phyloP scores from a whole-genome alignment of 768 basidiomycete species.

The Russula sp. region DNA sequence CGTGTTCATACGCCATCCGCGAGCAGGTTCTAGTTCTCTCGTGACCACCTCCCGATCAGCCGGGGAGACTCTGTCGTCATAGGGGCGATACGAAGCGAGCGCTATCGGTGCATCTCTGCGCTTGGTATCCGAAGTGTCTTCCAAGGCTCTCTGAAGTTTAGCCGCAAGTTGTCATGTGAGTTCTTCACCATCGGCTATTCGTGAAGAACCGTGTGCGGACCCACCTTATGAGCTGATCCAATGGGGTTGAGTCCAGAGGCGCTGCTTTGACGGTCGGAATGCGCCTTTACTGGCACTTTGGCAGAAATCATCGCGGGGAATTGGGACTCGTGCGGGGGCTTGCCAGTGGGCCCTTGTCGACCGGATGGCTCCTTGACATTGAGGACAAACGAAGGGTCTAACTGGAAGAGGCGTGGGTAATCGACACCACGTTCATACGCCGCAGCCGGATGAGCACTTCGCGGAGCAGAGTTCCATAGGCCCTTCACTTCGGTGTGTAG shows the following conservation, averaged over 20 bases:
- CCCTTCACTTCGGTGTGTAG: conserved; percentile 19
- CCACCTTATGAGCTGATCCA: conserved; percentile 11
- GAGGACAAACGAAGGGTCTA: conserved; percentile 6
- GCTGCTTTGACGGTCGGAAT: conserved; percentile 7
- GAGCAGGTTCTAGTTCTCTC: conserved; percentile 3
- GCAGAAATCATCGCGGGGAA: neutral
- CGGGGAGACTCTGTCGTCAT: conserved; percentile 10
- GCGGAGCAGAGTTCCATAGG: conserved; percentile 19
- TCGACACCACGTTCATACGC: conserved; percentile 14
- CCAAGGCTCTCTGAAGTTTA: conserved; percentile 1
- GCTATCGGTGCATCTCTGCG: neutral
- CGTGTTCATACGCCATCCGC: conserved; percentile 9
- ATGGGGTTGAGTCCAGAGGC: conserved; percentile 2
- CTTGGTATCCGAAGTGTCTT: neutral
- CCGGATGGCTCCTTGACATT: conserved; percentile 1
- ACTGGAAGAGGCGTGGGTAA: conserved; percentile 17
- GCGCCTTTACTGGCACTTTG: neutral
- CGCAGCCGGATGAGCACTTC: conserved; percentile 19
- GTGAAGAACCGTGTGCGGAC: neutral
- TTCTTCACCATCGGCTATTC: neutral
- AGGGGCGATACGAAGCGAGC: conserved; percentile 1
- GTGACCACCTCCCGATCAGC: conserved; percentile 10
- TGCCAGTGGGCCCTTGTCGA: neutral
- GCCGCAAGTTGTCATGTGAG: conserved; percentile 8
- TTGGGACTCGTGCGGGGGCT: conserved; percentile 5